Percentiles rank a stretch among this genome's conserved stretches.
phyloP scores from a whole-genome alignment of 2,329 filamentous ascomycete genomes.

The Apiospora arundinis region DNA sequence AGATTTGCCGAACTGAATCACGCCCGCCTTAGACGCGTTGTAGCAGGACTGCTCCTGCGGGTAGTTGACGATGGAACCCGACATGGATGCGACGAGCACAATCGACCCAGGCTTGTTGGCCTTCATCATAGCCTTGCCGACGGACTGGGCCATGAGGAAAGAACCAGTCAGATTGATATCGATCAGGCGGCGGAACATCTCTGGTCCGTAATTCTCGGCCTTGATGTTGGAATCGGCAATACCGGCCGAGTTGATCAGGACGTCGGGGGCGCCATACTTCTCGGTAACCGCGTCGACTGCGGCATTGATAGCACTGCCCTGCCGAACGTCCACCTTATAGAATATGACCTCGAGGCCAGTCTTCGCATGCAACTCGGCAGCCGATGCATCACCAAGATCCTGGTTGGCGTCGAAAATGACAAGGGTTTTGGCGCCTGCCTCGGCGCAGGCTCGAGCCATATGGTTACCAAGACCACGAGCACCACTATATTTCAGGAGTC shows the following conservation, averaged over 20 bases:
- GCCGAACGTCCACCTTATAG: constrained; percentile 80
- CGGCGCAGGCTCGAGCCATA: constrained; percentile 79
- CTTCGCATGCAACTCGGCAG: constrained; percentile 72
- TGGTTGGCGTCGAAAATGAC: constrained; percentile 81
- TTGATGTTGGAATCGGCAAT: constrained; percentile 87
- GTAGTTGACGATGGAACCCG: constrained; percentile 84
- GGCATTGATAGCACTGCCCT: constrained; percentile 71
- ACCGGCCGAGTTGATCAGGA: constrained; percentile 81
- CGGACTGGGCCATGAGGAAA: constrained; percentile 78
- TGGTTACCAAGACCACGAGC: constrained; percentile 79
- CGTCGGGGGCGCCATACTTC: constrained; percentile 72
- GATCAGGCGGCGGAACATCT: constrained; percentile 79
- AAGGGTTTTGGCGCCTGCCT: constrained; percentile 76
- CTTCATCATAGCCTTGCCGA: constrained; percentile 76
- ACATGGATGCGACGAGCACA: constrained; percentile 81
- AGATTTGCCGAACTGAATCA: constrained; percentile 79
- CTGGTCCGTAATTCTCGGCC: constrained; percentile 76
- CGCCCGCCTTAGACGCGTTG: constrained; percentile 83
- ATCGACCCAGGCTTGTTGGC: constrained; percentile 74
- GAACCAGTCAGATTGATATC: constrained; percentile 84
- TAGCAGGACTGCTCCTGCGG: constrained; percentile 84
- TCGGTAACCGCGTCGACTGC: constrained; percentile 71
- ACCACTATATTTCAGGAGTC: constrained; percentile 55
- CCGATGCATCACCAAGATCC: constrained; percentile 73
- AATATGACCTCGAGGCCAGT: constrained; percentile 77